Conservation (phyloP, 495 filamentous ascomycete species). For the Xylaria bambusicola region DNA sequence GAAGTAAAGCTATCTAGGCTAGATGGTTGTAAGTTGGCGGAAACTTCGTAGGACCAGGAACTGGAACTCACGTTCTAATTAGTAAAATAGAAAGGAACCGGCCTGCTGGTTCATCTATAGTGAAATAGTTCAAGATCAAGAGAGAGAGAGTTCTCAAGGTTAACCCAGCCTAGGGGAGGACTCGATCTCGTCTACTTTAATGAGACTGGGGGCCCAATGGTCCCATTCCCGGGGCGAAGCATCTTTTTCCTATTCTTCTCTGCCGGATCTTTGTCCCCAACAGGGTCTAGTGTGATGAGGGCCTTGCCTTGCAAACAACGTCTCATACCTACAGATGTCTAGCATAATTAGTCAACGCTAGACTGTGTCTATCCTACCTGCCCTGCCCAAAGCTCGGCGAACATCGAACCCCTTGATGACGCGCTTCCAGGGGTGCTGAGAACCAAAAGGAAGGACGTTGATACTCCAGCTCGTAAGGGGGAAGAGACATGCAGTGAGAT, state of each 20-base stretch:
- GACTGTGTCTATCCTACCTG: no score
- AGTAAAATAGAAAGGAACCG: constrained; percentile 4
- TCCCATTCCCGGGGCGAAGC: constrained; percentile 3
- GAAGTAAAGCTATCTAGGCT: not conserved
- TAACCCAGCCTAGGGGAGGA: not conserved
- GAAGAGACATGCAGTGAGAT: not conserved
- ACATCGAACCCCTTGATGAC: constrained; percentile 9
- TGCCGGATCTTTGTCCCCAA: not conserved
- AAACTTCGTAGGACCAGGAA: not conserved
- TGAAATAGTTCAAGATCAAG: no score
- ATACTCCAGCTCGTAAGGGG: not conserved
- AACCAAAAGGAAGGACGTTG: constrained; percentile 4
- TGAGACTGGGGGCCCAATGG: not conserved
- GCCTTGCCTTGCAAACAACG: not conserved
- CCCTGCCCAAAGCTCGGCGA: not conserved
- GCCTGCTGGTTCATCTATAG: not conserved
- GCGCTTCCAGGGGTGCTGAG: not conserved
- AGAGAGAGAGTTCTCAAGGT: not conserved
- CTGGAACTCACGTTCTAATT: constrained; percentile 4
- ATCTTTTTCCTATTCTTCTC: not conserved
- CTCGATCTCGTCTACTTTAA: not conserved
- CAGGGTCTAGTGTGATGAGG: not conserved
- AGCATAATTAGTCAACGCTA: not conserved
- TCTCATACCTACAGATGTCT: not conserved
- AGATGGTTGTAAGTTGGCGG: not conserved